Evolutionary conservation across 768 basidiomycete species (phyloP), one percentile per base, ranked within the genome.

Genomic region (Wakefieldia striispora): DNA sequence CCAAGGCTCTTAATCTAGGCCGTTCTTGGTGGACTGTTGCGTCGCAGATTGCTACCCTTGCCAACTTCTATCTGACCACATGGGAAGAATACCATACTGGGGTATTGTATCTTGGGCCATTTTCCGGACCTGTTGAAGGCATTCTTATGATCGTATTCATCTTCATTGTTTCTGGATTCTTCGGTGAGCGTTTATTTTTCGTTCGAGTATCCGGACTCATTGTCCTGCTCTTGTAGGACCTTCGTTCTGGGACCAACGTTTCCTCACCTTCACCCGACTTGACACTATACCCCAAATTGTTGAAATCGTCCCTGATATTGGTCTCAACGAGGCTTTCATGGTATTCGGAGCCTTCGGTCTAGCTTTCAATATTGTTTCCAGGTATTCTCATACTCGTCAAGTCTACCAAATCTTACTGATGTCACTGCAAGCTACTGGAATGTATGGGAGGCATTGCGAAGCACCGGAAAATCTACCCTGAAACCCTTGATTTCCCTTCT

Each of bases 21-120:
- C 77, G 94, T 17, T 93, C 91, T 0, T 98, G 97, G 94, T 98
- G 94, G 95, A 97, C 94, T 0, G 86, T 98, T 29, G 81, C 88
- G 0, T 88, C 88, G 1, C 91, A 95, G 64, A 75, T 79, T 7
- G 83, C 80, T 9, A 80, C 82, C 0, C 71, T 86, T 17, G 80
- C 79, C 33, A 87, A 80, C 65, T 88, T 88, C 65, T 88, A 88
- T 65, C 70, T 87, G 35, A 82, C 83, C 2, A 88, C 86, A 17
- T 87, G 84, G 84, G 85, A 86, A 56, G 81, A 95, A 67, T 92
- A 89, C 60, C 88, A 97, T 58, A 97, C 95, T 2, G 91, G 95
- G 23, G 84, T 88, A 55, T 74, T 98, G 14, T 99, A 85, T 74
- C 84, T 99, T 16, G 93, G 91, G 9, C 81, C 86, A 29, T 95